Evolutionary conservation across 2,329 filamentous ascomycete species (phyloP).

Genomic region (Phyllosticta citriasiana): DNA sequence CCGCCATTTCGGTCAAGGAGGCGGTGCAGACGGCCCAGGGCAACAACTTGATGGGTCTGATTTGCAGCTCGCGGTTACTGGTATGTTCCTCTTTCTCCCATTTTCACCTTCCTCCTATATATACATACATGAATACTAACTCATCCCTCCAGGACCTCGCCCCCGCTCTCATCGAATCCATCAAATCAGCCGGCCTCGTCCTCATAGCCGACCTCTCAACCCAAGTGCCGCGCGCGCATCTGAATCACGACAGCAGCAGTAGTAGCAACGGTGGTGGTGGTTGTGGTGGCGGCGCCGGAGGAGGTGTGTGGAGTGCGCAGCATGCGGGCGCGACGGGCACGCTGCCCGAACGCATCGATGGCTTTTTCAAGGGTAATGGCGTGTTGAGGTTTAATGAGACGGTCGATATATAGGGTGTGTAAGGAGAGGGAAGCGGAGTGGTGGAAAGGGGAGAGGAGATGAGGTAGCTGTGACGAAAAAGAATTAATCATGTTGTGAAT

Average conservation of each 20-base stretch:
- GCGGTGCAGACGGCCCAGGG: conserved; percentile 84
- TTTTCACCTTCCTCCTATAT: too few relatives aligned
- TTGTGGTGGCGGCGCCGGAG: conserved; percentile 10
- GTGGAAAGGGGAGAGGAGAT: too few relatives aligned
- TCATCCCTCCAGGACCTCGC: conserved; percentile 63
- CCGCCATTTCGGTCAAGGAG: conserved; percentile 84
- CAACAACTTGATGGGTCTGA: conserved; percentile 97
- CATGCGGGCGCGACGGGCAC: conserved; percentile 43
- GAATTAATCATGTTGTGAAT: too few relatives aligned
- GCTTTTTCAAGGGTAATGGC: conserved; percentile 73
- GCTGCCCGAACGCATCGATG: conserved; percentile 75
- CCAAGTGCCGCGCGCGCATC: conserved; percentile 27
- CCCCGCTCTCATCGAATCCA: conserved; percentile 80
- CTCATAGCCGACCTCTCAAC: conserved; percentile 80
- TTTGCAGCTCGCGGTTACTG: conserved; percentile 78
- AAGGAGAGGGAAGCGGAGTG: too few relatives aligned
- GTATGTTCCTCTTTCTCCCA: conserved; percentile 40
- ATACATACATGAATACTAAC: not conserved
- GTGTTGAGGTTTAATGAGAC: conserved; percentile 89
- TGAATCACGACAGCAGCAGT: not conserved
- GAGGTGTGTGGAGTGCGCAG: conserved; percentile 19
- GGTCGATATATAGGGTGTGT: conserved; percentile 42
- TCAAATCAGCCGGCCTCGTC: conserved; percentile 88
- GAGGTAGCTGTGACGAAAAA: too few relatives aligned
- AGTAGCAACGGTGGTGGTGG: too few relatives aligned